Evolutionary conservation across 768 basidiomycete species (phyloP), one percentile per base, ranked within the genome.

Genomic region (Pleurotus pulmonarius): DNA sequence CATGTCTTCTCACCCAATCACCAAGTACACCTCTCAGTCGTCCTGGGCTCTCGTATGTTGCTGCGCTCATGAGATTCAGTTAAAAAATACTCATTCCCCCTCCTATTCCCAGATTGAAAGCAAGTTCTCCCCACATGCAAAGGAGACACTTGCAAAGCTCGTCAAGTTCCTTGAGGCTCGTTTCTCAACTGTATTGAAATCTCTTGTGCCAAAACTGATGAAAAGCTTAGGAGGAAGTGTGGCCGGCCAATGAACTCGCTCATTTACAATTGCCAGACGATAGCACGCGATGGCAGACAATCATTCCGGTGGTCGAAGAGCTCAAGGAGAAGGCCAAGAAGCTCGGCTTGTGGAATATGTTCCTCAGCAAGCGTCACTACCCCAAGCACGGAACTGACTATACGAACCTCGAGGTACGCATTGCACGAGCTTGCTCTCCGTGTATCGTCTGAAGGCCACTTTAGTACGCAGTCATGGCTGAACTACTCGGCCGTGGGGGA

Each of bases 391-490:
- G 96, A 41, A 88, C 94, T 4, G 87, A 88, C n/a, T 77, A 98
- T 61, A 87, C 87, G 13, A 98, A 98, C 70, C 78, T 99, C 46
- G 97, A 99, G 81, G 94, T 94, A 60, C 45, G 78, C n/a, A n/a
- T n/a, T n/a, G n/a, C n/a, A n/a, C n/a, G n/a, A n/a, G n/a, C n/a
- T n/a, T n/a, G n/a, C n/a, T n/a, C n/a, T n/a, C 29, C 11, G 29
- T 8, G 29, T 34, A 34, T 8, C 9, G 9, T 4, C 9, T 34
- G 11, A 3, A 34, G 29, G 29, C 9, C n/a, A n/a, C 29, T 34
- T 34, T 8, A 95, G 93, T 98, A 99, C 69, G 93, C 91, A 39
- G 89, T 98, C 25, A 97, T 98, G 87, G 94, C 94, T n/a, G 96
- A 97, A 71, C 72, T 97, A 44, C 81, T 98, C 61, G 95, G 95